Evolutionary conservation across 108 stramenopile species (phyloP).

Genomic region (Cyclotella choctawhatcheeana): DNA sequence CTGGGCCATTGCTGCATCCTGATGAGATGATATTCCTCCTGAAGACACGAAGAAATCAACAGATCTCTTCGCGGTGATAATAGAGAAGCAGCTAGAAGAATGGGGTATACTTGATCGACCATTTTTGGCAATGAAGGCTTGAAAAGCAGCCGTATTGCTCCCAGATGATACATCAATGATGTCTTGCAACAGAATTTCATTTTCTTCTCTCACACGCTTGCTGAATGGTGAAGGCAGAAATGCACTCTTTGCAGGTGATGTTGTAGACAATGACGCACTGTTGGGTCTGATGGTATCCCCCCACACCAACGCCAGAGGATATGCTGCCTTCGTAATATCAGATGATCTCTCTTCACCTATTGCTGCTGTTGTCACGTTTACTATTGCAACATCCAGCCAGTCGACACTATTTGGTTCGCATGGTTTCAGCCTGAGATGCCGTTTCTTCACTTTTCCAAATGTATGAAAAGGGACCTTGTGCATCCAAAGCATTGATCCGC

Average conservation of each 20-base stretch:
- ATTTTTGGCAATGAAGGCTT: slow-evolving; percentile 34
- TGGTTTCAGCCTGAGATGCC: slow-evolving; percentile 33
- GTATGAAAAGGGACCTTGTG: slow-evolving; percentile 40
- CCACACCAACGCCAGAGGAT: slow-evolving; percentile 37
- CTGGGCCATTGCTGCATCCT: slow-evolving; percentile 17
- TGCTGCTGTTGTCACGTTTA: not conserved
- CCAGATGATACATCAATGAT: slow-evolving; percentile 15
- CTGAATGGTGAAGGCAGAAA: slow-evolving; percentile 8
- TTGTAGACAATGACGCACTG: not conserved
- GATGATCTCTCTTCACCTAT: too few relatives aligned
- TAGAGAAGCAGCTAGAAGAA: slow-evolving; percentile 38
- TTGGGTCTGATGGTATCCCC: slow-evolving; percentile 21
- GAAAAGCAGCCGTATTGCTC: slow-evolving; percentile 26
- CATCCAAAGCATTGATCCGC: too few relatives aligned
- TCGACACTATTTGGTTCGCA: not conserved
- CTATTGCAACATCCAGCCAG: slow-evolving; percentile 38
- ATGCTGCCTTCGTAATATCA: slow-evolving; percentile 23
- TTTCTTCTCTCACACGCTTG: slow-evolving; percentile 7
- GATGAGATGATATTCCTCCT: not conserved
- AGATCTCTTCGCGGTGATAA: slow-evolving; percentile 18
- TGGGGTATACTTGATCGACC: slow-evolving; percentile 21
- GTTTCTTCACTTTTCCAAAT: slow-evolving; percentile 28
- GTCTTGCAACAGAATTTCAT: slow-evolving; percentile 26
- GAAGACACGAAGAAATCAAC: slow-evolving; percentile 35
- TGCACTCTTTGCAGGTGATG: slow-evolving; percentile 14